phyloP scores from a whole-genome alignment of 805 yeast genomes.

The Nakazawaea ishiwadae region DNA sequence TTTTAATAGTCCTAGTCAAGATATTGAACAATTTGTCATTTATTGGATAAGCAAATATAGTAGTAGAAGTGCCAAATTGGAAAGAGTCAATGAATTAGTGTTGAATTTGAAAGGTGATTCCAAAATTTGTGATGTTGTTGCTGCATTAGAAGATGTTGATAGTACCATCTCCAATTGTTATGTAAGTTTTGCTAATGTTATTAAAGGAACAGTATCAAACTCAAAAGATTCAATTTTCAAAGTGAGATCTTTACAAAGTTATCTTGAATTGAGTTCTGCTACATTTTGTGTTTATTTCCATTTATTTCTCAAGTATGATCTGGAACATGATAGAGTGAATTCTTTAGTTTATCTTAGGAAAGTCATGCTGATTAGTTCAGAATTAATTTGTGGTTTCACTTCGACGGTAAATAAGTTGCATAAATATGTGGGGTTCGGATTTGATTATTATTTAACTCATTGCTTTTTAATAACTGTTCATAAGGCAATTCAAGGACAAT shows the following conservation, averaged over 20 bases:
- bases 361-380: not conserved
- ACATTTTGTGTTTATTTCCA: constrained; percentile 6
- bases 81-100: constrained; percentile 25
- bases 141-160: constrained; percentile 30
- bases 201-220: constrained; percentile 17
- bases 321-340: not conserved
- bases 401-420: constrained; percentile 22
- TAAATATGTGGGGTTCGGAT: constrained; percentile 28
- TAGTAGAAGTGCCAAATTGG: constrained; percentile 23
- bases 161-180: constrained; percentile 20
- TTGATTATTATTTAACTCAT: constrained; percentile 33
- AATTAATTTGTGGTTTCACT: not conserved
- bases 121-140: constrained; percentile 30
- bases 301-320: constrained; percentile 6
- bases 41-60: constrained; percentile 22
- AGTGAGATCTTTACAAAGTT: constrained; percentile 3
- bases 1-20: constrained; percentile 24
- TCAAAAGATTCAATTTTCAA: constrained; percentile 16
- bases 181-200: constrained; percentile 16
- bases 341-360: constrained; percentile 1
- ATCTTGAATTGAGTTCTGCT: constrained; percentile 1
- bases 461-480: constrained; percentile 5
- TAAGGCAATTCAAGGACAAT: constrained; percentile 14
- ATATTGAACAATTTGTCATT: constrained; percentile 30
- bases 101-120: constrained; percentile 31